Base-by-base conservation (phyloP, 345 rosid species). In the Reutealis trisperma region DNA sequence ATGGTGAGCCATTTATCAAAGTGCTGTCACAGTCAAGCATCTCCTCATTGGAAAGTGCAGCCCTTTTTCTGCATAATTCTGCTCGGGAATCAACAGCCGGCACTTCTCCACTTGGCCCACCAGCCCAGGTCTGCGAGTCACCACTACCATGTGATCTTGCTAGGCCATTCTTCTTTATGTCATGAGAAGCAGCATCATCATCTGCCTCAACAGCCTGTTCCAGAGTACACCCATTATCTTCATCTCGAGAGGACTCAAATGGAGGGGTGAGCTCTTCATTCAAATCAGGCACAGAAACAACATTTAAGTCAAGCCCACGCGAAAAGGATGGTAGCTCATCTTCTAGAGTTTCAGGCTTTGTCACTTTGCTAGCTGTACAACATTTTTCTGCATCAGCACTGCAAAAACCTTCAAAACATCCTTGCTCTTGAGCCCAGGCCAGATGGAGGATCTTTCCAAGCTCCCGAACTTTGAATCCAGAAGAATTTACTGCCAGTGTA, bases 251-350 rank as follows among this genome's bases (percentile, higher is more conserved):
- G 72, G 90, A 94, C 59, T 92, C 97, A 65, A 79, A 88, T 47
- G 91, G 93, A 77, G 91, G 97, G 75, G 95, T 88, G 72, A 90
- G 83, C 75, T 94, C 99, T 81, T 89, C 99, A 49, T 96, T 96
- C 83, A 96, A 75, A 81, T 93, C 98, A 47, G 98, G 99, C 73
- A 96, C 92, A 4, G 92, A 93, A 71, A 87, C 90, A 75, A 88
- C 85, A 83, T 96, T 93, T 59, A 96, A 87, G 79, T 96, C 98
- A 44, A 94, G 89, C 63, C 83, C 95, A 65, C 77, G 89, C 10
- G 93, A 85, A 70, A 77, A 80, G 25, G 90, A 49, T 69, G 89
- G 93, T 81, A 86, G 32, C 58, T 77, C 83, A 67, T 88, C 84
- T 70, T 75, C 84, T 25, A 34, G 24, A 37, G 73, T 79, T 76